Evolutionary conservation across 805 yeast genomes (phyloP).

Genomic region (Pichia kluyveri): DNA sequence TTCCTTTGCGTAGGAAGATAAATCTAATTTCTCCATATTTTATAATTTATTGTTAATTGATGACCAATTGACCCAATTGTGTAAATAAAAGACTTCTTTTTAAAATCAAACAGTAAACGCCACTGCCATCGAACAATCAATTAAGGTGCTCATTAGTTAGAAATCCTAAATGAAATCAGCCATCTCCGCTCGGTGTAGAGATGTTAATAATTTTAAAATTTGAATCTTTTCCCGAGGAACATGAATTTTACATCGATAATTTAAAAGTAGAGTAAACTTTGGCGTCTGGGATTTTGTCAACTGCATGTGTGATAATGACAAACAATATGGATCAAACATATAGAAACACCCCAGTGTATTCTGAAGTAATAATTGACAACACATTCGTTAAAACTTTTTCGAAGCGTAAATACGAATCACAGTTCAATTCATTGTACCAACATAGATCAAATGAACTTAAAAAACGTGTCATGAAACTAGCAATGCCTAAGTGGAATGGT

Average conservation of each 20-base stretch:
- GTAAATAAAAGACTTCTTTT: no score
- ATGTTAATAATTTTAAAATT: no score
- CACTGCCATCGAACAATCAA: not conserved
- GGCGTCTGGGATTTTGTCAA: no score
- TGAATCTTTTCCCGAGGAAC: no score
- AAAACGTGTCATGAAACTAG: conserved; percentile 37
- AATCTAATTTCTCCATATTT: conserved; percentile 46
- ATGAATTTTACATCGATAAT: no score
- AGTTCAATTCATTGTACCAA: conserved; percentile 50
- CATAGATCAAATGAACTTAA: conserved; percentile 41
- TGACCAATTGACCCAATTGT: not conserved
- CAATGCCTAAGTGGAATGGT: conserved; percentile 32
- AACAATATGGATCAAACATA: not conserved
- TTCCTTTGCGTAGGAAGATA: conserved; percentile 63
- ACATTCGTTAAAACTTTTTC: conserved; percentile 13
- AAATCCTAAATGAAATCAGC: no score
- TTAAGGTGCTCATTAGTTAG: no score
- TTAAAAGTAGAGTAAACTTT: no score
- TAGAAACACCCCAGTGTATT: not conserved
- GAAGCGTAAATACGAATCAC: conserved; percentile 39
- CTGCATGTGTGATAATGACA: no score
- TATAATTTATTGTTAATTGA: not conserved
- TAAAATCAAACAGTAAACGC: not conserved
- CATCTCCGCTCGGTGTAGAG: no score
- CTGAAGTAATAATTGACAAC: conserved; percentile 9